phyloP scores from a whole-genome alignment of 2,329 filamentous ascomycete genomes.

The Colletotrichum theobromicola region DNA sequence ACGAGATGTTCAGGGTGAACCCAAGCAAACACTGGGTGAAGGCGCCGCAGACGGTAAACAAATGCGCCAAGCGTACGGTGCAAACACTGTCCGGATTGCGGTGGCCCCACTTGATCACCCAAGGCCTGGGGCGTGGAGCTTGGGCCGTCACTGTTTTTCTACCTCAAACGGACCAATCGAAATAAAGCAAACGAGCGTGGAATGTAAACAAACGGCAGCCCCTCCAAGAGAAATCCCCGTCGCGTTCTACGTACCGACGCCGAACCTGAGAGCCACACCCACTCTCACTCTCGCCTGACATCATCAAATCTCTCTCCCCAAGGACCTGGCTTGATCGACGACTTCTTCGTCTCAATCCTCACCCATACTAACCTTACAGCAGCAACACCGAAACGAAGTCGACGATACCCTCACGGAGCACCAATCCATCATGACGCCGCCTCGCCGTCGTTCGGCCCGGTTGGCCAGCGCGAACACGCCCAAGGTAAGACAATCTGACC shows the following conservation, averaged over 20 bases:
- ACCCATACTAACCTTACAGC: background rate
- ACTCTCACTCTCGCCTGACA: conserved; percentile 13
- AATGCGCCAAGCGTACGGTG: background rate
- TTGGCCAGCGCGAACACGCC: conserved; percentile 37
- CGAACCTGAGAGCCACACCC: background rate
- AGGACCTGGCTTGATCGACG: conserved; percentile 1
- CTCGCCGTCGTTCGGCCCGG: conserved; percentile 50
- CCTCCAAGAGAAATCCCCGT: conserved; percentile 11
- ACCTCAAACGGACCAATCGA: background rate
- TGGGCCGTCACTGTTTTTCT: background rate
- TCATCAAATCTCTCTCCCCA: conserved; percentile 10
- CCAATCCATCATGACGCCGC: conserved; percentile 40
- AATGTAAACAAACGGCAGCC: conserved; percentile 22
- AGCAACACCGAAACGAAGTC: background rate
- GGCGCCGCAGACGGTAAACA: background rate
- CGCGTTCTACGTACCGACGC: conserved; percentile 11
- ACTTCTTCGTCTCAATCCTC: background rate
- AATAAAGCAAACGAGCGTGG: background rate
- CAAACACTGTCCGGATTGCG: background rate
- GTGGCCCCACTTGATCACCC: background rate
- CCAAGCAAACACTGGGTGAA: background rate
- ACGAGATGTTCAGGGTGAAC: background rate
- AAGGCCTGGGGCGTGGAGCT: background rate
- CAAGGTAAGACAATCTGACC: conserved; percentile 37
- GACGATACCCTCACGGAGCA: background rate